Conservation (phyloP, 2,329 filamentous ascomycete genomes). For the Microascus cirrosus region DNA sequence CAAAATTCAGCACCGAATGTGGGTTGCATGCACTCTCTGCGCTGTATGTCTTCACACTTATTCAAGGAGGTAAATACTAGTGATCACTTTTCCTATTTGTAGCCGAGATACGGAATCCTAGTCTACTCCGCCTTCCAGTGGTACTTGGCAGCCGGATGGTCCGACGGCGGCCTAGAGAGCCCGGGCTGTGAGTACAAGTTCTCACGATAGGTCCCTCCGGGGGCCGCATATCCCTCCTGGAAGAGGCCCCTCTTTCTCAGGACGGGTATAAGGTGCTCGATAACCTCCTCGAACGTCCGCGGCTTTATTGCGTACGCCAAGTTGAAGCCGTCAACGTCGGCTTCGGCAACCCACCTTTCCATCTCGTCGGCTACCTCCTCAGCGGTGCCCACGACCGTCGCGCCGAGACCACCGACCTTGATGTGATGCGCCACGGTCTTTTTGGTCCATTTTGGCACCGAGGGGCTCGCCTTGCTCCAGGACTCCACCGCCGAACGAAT, state of each 20-base stretch:
- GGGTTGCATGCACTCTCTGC: too few relatives aligned
- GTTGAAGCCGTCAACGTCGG: constrained; percentile 49
- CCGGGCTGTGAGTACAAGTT: constrained; percentile 26
- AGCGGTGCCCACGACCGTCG: constrained; percentile 18
- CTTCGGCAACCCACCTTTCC: constrained; percentile 31
- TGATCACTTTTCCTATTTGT: neutral
- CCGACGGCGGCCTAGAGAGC: constrained; percentile 18
- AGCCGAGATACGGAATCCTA: neutral
- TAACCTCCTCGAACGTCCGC: constrained; percentile 54
- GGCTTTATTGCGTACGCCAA: constrained; percentile 28
- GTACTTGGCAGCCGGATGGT: constrained; percentile 26
- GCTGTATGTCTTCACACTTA: neutral
- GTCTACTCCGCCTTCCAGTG: constrained; percentile 24
- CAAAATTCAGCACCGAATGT: too few relatives aligned
- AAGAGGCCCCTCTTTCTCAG: constrained; percentile 42
- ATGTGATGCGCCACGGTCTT: constrained; percentile 19
- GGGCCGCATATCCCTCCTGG: constrained; percentile 28
- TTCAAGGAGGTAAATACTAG: neutral
- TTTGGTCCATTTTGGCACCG: constrained; percentile 22
- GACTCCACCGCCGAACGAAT: constrained; percentile 38
- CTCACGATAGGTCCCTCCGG: constrained; percentile 30
- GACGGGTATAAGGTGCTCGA: constrained; percentile 53
- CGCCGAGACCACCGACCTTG: constrained; percentile 18
- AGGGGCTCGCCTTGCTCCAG: constrained; percentile 27
- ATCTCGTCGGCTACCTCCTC: constrained; percentile 19